Conservation (phyloP, 495 filamentous ascomycete species). For the Apiosordaria backusii region DNA sequence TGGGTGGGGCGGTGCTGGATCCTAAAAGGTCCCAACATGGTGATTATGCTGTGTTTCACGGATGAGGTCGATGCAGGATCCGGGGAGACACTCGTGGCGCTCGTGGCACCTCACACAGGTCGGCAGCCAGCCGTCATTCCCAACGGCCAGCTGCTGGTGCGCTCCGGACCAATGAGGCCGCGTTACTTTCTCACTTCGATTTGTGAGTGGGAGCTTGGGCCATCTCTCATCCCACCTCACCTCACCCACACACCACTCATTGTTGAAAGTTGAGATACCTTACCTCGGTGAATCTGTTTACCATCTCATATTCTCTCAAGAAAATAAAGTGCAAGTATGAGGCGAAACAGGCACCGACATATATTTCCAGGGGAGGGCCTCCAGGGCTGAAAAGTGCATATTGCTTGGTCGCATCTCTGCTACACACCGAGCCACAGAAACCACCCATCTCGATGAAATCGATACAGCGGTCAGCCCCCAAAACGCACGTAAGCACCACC, state of each 20-base stretch:
- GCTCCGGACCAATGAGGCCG: not conserved
- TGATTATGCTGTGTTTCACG: too few relatives aligned
- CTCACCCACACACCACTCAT: not conserved
- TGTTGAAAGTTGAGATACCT: too few relatives aligned
- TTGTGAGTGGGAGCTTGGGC: not conserved
- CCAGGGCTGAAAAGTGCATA: not conserved
- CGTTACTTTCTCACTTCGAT: not conserved
- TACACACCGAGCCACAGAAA: not conserved
- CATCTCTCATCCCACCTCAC: not conserved
- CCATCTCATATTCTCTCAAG: too few relatives aligned
- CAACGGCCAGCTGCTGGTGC: not conserved
- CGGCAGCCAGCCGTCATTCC: constrained; percentile 2
- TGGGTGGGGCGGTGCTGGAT: not conserved
- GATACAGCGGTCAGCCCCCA: not conserved
- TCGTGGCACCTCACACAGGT: not conserved
- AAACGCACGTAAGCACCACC: not conserved
- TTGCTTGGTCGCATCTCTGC: not conserved
- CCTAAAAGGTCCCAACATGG: not conserved
- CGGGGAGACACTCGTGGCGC: not conserved
- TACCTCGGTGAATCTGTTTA: too few relatives aligned
- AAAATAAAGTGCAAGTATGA: not conserved
- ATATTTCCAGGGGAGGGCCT: not conserved
- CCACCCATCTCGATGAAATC: not conserved
- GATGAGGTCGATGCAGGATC: not conserved
- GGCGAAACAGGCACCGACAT: not conserved